Conservation (phyloP, 129 eudicot species). For the Kitagawia praeruptora region DNA sequence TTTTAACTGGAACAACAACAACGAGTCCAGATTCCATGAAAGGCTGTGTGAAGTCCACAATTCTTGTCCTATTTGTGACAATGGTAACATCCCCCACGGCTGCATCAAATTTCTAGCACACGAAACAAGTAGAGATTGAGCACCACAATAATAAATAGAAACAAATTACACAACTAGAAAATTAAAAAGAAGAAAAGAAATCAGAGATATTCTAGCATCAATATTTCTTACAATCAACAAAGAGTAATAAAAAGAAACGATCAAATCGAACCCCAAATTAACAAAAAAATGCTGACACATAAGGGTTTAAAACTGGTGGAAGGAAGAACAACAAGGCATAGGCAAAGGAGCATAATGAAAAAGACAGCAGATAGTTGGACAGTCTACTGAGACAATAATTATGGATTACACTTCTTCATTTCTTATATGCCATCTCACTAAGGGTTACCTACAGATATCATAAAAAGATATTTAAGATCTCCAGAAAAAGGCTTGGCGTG, state of each 20-base stretch:
- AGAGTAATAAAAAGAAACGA: neutral
- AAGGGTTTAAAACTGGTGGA: neutral
- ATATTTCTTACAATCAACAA: neutral
- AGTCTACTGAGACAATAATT: neutral
- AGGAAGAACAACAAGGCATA: neutral
- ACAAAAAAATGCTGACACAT: neutral
- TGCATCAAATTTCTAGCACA: slow-evolving; percentile 73
- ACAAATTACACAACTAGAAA: neutral
- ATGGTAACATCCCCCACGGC: slow-evolving; percentile 95
- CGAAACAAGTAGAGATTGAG: slow-evolving; percentile 1
- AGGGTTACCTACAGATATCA: neutral
- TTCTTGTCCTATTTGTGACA: slow-evolving; percentile 71
- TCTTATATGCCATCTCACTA: neutral
- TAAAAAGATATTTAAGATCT: neutral
- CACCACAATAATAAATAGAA: neutral
- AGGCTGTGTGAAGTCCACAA: slow-evolving; percentile 95
- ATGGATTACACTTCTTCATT: neutral
- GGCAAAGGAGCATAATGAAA: neutral
- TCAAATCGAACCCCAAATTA: neutral
- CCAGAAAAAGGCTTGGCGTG: neutral
- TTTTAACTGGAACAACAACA: slow-evolving; percentile 55
- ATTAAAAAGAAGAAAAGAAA: neutral
- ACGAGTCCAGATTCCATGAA: slow-evolving; percentile 94
- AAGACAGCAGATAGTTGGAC: neutral
- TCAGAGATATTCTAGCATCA: neutral